Conservation (phyloP, 257 asterid species). For the Rehmannia glutinosa region DNA sequence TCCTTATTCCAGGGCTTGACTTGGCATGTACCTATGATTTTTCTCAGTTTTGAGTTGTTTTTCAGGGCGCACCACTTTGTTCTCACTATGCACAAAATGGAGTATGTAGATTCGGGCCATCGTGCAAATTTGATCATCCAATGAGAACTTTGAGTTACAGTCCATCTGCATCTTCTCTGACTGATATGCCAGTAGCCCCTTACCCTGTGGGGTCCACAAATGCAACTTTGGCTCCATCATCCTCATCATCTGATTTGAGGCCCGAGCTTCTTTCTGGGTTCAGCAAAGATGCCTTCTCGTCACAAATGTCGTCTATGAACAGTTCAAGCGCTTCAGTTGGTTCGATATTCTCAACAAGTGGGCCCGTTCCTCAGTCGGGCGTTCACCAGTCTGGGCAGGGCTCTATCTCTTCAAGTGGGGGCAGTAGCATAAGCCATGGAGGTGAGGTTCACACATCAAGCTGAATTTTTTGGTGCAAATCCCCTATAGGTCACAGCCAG, state of each 20-base stretch:
- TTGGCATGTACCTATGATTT: not conserved
- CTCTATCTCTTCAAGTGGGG: slow-evolving; percentile 33
- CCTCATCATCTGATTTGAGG: slow-evolving; percentile 51
- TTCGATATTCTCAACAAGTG: slow-evolving; percentile 44
- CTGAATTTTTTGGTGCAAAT: too few relatives aligned
- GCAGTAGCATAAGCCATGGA: slow-evolving; percentile 30
- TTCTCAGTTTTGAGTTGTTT: not conserved
- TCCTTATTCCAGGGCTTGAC: too few relatives aligned
- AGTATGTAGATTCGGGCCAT: slow-evolving; percentile 82
- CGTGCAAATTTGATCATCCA: slow-evolving; percentile 89
- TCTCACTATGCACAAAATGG: slow-evolving; percentile 85
- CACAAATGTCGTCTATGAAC: slow-evolving; percentile 19
- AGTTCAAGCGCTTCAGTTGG: slow-evolving; percentile 42
- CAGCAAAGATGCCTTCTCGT: slow-evolving; percentile 30
- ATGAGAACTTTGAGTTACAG: slow-evolving; percentile 69
- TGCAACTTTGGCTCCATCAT: slow-evolving; percentile 69
- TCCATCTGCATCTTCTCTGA: slow-evolving; percentile 84
- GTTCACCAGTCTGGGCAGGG: slow-evolving; percentile 44
- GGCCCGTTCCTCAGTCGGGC: slow-evolving; percentile 33
- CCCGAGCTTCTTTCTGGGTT: slow-evolving; percentile 36
- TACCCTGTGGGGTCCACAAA: slow-evolving; percentile 78
- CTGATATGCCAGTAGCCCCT: slow-evolving; percentile 93
- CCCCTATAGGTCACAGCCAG: too few relatives aligned
- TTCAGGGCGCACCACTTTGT: slow-evolving; percentile 76
- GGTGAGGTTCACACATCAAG: slow-evolving; percentile 52